Evolutionary conservation across 1,284 basidiomycete genomes (phyloP), one percentile per base, ranked within the genome.

Genomic region (Pseudozyma tsukubaensis): DNA sequence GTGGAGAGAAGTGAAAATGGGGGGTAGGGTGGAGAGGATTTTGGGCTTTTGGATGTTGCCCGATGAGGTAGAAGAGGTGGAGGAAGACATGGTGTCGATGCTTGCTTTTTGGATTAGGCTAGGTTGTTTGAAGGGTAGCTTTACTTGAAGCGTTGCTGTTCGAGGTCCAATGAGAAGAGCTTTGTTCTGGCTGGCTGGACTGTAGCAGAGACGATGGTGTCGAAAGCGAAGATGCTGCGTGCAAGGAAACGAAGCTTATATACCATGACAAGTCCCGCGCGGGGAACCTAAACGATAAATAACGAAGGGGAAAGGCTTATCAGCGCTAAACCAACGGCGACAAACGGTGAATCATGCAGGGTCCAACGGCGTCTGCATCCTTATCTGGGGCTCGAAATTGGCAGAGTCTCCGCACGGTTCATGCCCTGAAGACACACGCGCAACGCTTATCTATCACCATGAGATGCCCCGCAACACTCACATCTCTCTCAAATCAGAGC

Each of bases 1-100:
- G 59, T 79, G 77, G 6, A 83, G 72, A 13, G 59, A 36, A 36
- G 69, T 24, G 29, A 72, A 78, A 61, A 79, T 69, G 39, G 70
- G 64, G 2, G 73, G 72, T 1, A 80, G 71, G 11, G 68, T 64
- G 12, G 69, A 63, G 36, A 79, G 72, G 47, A 78, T 66, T 50
- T 62, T 72, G 45, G 69, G 69, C 51, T 56, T 72, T 37, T 59
- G 66, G 48, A 69, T 68, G 54, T 58, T 55, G 7, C 60, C 60
- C 7, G 59, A 55, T 7, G 59, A 60, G 12, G 45, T 43, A 0
- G 59, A 48, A 35, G 42, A 45, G 39, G 35, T 5, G 29, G 35
- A 49, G 37, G 21, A 37, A n/a, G 42, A 35, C 45, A 48, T 52
- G 16, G 9, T 49, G 24, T 29, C 6, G 24, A 29, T 29, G 24